Conservation (phyloP, 1,284 basidiomycete genomes). For the Spongispora temasekensis region DNA sequence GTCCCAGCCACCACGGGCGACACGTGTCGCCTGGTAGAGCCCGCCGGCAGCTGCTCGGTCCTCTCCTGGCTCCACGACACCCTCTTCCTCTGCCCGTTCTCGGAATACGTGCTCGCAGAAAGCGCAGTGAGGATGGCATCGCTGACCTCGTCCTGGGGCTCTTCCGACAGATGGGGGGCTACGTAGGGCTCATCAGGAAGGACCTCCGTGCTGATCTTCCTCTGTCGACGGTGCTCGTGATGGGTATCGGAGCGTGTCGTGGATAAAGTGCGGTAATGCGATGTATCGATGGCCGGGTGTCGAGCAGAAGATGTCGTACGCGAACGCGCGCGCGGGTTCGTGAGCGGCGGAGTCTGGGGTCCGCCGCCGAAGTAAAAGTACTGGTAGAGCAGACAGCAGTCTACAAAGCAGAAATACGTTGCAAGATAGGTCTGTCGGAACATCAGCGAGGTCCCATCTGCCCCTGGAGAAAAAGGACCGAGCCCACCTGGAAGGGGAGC, state of each 20-base stretch:
- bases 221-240: slow-evolving; percentile 26
- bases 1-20: slow-evolving; percentile 34
- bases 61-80: slow-evolving; percentile 71
- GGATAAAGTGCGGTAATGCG: slow-evolving; percentile 69
- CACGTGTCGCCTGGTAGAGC: slow-evolving; percentile 39
- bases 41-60: slow-evolving; percentile 39
- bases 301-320: slow-evolving; percentile 46
- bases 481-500: slow-evolving; percentile 86
- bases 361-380: slow-evolving; percentile 70
- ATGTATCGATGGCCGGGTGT: slow-evolving; percentile 50
- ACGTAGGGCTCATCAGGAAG: slow-evolving; percentile 21
- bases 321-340: slow-evolving; percentile 42
- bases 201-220: slow-evolving; percentile 19
- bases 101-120: slow-evolving; percentile 73
- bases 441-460: not conserved
- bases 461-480: slow-evolving; percentile 9
- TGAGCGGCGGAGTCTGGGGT: slow-evolving; percentile 37
- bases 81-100: slow-evolving; percentile 55
- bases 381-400: slow-evolving; percentile 72
- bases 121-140: slow-evolving; percentile 56
- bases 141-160: slow-evolving; percentile 51
- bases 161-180: slow-evolving; percentile 20
- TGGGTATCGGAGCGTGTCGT: slow-evolving; percentile 58
- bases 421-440: slow-evolving; percentile 78
- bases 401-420: slow-evolving; percentile 82